phyloP scores from a whole-genome alignment of 192 early-diverging fungal species.

The Coemansia sp. region DNA sequence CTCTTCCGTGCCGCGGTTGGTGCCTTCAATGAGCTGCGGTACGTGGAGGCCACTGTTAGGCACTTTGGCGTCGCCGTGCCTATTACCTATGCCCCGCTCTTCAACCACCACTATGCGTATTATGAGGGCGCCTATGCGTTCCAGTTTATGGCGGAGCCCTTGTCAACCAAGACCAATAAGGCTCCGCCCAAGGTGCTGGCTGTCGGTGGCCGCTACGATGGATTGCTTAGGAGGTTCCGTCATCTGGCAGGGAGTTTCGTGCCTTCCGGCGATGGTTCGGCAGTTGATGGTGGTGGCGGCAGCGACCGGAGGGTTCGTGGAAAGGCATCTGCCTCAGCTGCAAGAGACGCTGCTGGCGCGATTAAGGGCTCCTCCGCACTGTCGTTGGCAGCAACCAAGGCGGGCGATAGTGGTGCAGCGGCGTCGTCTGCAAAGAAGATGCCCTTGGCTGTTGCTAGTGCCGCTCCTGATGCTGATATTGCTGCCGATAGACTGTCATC shows the following conservation, averaged over 20 bases:
- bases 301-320: constrained; percentile 22
- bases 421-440: not conserved
- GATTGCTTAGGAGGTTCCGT: constrained; percentile 57
- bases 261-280: not conserved
- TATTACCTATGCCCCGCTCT: constrained; percentile 59
- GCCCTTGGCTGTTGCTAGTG: not conserved
- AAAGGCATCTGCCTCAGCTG: not conserved
- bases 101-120: constrained; percentile 62
- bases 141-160: constrained; percentile 57
- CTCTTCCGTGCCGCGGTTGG: constrained; percentile 20
- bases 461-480: not conserved
- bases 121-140: constrained; percentile 64
- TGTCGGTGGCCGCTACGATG: constrained; percentile 71
- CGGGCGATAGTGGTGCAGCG: not conserved
- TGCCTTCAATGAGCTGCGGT: constrained; percentile 50
- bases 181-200: constrained; percentile 62
- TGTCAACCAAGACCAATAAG: constrained; percentile 12
- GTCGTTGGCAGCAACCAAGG: not conserved
- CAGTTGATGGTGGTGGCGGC: not conserved
- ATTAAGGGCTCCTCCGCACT: not conserved
- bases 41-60: constrained; percentile 38
- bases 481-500: constrained; percentile 13
- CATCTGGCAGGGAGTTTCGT: constrained; percentile 47
- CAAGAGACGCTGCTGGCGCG: not conserved
- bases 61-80: constrained; percentile 50